phyloP scores from a whole-genome alignment of 1,284 basidiomycete genomes.

The Puccinia polysora region DNA sequence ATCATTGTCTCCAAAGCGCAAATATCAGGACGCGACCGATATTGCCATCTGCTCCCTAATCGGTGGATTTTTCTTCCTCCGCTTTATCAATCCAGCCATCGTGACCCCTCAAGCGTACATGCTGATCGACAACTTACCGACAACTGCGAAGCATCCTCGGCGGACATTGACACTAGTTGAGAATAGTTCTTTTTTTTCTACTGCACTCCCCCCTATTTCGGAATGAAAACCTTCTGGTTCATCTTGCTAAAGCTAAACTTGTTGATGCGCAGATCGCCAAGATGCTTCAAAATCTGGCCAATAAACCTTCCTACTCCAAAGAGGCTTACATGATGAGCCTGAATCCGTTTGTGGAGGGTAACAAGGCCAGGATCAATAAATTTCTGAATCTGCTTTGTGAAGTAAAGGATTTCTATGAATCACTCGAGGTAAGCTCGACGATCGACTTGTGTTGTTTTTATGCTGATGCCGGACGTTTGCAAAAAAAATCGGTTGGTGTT shows the following conservation, averaged over 20 bases:
- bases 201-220: no score
- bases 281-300: constrained; percentile 98
- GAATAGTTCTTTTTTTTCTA: background rate
- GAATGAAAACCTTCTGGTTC: no score
- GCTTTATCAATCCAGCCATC: constrained; percentile 99
- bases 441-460: no score
- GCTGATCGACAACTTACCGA: constrained; percentile 89
- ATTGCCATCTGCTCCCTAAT: constrained; percentile 97
- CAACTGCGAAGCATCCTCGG: constrained; percentile 79
- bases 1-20: constrained; percentile 62
- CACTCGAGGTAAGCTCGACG: constrained; percentile 77
- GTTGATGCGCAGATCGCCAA: constrained; percentile 99
- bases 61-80: constrained; percentile 98
- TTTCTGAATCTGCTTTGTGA: constrained; percentile 96
- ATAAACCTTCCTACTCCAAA: constrained; percentile 96
- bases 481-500: constrained; percentile 4
- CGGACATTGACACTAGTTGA: constrained; percentile 85
- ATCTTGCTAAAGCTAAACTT: no score
- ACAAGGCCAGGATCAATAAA: constrained; percentile 92
- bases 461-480: no score
- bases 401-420: constrained; percentile 98
- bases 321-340: constrained; percentile 98
- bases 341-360: constrained; percentile 96
- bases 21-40: constrained; percentile 95
- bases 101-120: constrained; percentile 99